A percentile compares a stretch with the other conserved stretches of the same genome.
Evolutionary conservation across 1,284 basidiomycete species (phyloP).

Genomic region (Puccinia hordei): DNA sequence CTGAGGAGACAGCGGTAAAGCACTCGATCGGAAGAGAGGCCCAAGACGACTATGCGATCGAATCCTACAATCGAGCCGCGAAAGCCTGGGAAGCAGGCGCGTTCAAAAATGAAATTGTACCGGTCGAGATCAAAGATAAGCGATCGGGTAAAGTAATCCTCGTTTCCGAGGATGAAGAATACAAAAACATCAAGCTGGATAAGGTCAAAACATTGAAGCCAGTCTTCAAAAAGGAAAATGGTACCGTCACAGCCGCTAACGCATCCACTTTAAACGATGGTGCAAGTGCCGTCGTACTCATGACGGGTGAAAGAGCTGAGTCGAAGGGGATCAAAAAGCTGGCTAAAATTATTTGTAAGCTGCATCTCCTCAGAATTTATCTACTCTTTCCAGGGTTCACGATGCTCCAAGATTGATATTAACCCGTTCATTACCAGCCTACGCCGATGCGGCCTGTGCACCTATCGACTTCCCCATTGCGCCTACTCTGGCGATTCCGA

Average conservation of each 20-base stretch:
- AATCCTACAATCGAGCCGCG: slow-evolving; percentile 89
- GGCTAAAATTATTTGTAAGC: slow-evolving; percentile 60
- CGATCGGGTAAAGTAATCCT: slow-evolving; percentile 84
- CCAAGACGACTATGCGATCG: slow-evolving; percentile 73
- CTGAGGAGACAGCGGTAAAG: slow-evolving; percentile 61
- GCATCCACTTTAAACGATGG: slow-evolving; percentile 62
- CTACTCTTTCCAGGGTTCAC: neutral
- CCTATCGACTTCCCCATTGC: slow-evolving; percentile 97
- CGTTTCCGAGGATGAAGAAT: slow-evolving; percentile 94
- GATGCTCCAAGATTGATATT: slow-evolving; percentile 64
- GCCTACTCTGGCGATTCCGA: slow-evolving; percentile 85
- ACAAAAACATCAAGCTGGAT: slow-evolving; percentile 66
- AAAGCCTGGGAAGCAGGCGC: slow-evolving; percentile 83
- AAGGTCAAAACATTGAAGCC: slow-evolving; percentile 61
- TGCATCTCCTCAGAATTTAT: no score
- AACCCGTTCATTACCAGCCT: slow-evolving; percentile 66
- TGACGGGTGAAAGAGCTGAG: slow-evolving; percentile 58
- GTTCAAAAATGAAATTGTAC: slow-evolving; percentile 85
- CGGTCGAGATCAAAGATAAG: slow-evolving; percentile 81
- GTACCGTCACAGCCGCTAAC: slow-evolving; percentile 62
- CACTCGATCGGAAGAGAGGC: slow-evolving; percentile 60
- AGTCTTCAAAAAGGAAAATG: slow-evolving; percentile 61
- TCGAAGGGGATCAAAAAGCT: slow-evolving; percentile 60
- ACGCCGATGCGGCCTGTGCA: slow-evolving; percentile 92
- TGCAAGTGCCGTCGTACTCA: slow-evolving; percentile 61